Percentiles rank a stretch among this genome's conserved stretches.
Conservation (phyloP, 306 rosid species). For the Carpinus viminea region DNA sequence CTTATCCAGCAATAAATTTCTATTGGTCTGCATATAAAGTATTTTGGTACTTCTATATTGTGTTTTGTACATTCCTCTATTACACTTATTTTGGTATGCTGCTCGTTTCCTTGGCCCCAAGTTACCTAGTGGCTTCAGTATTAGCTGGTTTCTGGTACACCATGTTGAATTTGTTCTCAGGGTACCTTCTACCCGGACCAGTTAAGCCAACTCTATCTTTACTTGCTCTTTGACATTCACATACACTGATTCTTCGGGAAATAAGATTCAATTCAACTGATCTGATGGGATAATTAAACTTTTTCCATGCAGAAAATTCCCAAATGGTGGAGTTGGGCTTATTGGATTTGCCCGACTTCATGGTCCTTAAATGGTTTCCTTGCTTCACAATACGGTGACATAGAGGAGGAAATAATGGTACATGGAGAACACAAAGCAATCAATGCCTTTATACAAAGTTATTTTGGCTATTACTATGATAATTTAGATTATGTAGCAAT, state of each 20-base stretch:
- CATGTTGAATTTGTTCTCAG: constrained; percentile 26
- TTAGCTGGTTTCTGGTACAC: constrained; percentile 25
- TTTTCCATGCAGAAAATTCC: constrained; percentile 29
- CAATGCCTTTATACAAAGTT: constrained; percentile 14
- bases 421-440: constrained; percentile 16
- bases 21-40: constrained; percentile 32
- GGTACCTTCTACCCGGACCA: constrained; percentile 35
- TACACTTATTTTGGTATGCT: constrained; percentile 36
- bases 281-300: too few relatives aligned
- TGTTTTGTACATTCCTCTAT: constrained; percentile 26
- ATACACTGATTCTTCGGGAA: background rate
- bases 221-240: constrained; percentile 1
- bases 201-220: constrained; percentile 16
- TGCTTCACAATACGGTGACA: constrained; percentile 34
- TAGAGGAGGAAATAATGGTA: constrained; percentile 13
- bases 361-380: constrained; percentile 31
- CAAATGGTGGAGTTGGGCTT: constrained; percentile 32
- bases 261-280: background rate
- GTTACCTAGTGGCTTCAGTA: constrained; percentile 33
- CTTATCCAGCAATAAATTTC: constrained; percentile 31
- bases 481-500: constrained; percentile 17
- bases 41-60: constrained; percentile 24
- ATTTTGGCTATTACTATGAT: constrained; percentile 25
- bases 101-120: constrained; percentile 31
- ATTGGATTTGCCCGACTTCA: constrained; percentile 29